These are phyloP conservation scores for Fusarium sarcochroum DNA, from an alignment of 2,329 filamentous ascomycete genomes.

Conservation along the genomic window DNA sequence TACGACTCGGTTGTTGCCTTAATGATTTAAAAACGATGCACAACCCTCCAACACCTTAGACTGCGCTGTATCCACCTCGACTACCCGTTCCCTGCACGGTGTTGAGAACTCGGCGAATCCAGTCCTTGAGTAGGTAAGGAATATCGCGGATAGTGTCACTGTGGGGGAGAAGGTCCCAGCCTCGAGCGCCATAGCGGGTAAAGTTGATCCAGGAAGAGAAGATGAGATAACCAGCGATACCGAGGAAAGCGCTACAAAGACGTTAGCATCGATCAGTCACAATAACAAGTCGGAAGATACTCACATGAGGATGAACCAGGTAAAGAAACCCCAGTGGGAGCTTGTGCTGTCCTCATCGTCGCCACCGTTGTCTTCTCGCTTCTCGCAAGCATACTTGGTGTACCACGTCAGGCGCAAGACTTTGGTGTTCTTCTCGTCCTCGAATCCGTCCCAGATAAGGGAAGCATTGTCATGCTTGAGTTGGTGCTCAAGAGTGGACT, in stretches of 20 bases:
- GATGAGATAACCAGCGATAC: constrained; percentile 90
- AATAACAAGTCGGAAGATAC: constrained; percentile 52
- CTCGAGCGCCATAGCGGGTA: constrained; percentile 93
- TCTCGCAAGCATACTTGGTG: constrained; percentile 89
- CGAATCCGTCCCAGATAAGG: constrained; percentile 83
- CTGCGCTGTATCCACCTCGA: constrained; percentile 94
- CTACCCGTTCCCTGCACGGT: constrained; percentile 87
- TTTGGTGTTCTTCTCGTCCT: constrained; percentile 67
- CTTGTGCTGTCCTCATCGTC: constrained; percentile 62
- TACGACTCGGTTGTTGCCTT: background rate
- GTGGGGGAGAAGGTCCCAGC: constrained; percentile 95
- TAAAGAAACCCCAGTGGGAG: constrained; percentile 92
- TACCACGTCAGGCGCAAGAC: constrained; percentile 85
- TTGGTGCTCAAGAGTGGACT: constrained; percentile 64
- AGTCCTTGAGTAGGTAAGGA: constrained; percentile 93
- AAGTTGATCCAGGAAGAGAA: constrained; percentile 99
- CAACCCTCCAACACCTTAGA: constrained; percentile 65
- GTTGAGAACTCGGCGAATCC: constrained; percentile 82
- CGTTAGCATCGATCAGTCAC: constrained; percentile 34
- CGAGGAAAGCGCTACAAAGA: constrained; percentile 81
- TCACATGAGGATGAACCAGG: constrained; percentile 95
- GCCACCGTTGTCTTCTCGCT: constrained; percentile 59
- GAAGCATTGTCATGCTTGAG: constrained; percentile 71
- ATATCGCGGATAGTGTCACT: constrained; percentile 92
- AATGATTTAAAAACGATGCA: constrained; percentile 10